Evolutionary conservation across 2,329 filamentous ascomycete species (phyloP).

Genomic region (Claviceps pazoutovae): DNA sequence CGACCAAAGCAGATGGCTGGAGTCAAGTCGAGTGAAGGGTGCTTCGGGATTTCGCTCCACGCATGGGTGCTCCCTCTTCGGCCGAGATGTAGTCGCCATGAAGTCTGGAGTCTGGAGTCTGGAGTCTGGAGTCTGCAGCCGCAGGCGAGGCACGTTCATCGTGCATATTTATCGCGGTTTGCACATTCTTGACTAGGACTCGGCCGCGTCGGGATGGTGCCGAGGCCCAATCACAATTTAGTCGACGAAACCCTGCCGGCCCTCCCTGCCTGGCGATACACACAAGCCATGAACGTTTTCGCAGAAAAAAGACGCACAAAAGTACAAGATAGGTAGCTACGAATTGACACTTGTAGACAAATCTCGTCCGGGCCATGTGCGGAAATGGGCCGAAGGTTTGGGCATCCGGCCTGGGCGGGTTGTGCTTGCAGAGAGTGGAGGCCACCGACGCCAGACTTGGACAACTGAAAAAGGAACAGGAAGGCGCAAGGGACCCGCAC

Average conservation of each 20-base stretch:
- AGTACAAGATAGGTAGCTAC: no score
- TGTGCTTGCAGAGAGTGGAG: slow-evolving; percentile 1
- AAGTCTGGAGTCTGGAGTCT: neutral
- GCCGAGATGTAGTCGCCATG: slow-evolving; percentile 5
- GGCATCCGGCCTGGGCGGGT: slow-evolving; percentile 6
- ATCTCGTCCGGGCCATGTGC: no score
- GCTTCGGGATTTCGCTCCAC: neutral
- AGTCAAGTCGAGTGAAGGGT: neutral
- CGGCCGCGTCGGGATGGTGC: no score
- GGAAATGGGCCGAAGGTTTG: neutral
- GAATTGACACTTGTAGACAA: no score
- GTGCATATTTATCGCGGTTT: neutral
- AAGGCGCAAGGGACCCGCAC: neutral
- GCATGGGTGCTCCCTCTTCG: slow-evolving; percentile 1
- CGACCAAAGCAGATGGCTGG: neutral
- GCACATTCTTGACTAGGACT: neutral
- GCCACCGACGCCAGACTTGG: no score
- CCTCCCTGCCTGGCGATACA: no score
- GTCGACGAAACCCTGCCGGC: no score
- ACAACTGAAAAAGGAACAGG: neutral
- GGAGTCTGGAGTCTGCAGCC: neutral
- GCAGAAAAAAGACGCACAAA: no score
- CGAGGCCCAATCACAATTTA: no score
- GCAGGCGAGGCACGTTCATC: neutral
- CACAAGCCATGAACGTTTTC: no score